Evolutionary conservation across 768 basidiomycete genomes (phyloP), one percentile per base, ranked within the genome.

Genomic region (Mycena amicta): DNA sequence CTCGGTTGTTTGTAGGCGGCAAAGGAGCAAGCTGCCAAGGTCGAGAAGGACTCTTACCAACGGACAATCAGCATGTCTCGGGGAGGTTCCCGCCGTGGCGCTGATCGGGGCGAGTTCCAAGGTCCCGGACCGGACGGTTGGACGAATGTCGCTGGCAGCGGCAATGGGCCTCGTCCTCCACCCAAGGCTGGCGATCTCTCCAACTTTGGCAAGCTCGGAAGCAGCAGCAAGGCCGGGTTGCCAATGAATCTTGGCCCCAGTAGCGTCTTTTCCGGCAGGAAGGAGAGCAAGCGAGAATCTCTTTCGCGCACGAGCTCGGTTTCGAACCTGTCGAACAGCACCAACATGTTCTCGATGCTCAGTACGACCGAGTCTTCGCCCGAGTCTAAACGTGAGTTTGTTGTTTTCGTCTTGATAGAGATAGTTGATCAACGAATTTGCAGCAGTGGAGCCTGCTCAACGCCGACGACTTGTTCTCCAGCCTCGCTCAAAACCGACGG

Each of bases 191-290:
- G 93, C 22, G 92, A 95, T 72, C 78, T 95, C 53, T 88, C 90
- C 41, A 83, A 89, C 59, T 95, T 96, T 63, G 93, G 94, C 64
- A 93, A 95, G 79, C 90, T 96, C 64, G 92, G 93, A 63, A 93
- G 94, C 80, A 90, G 94, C 70, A 87, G 75, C 75, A 82, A 85
- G 29, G 70, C 47, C 47, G 47, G 77, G 0, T 76, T 83, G 5
- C 79, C 87, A 1, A 84, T 89, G 74, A 85, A 86, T 1, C 92
- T 97, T 70, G 93, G 92, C 5, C 93, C 95, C 2, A 84, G 85
- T 59, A 90, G 89, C 60, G 88, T 95, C 23, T 97, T 95, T 71
- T 80, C 83, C 41, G 84, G 81, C 67, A 89, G 87, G 77, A 89
- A 90, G 72, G 74, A 75, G 11, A 71, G 61, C 65, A 88, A 90